Conservation (phyloP, 176 grass and related monocot genomes). For the Phragmites australis region DNA sequence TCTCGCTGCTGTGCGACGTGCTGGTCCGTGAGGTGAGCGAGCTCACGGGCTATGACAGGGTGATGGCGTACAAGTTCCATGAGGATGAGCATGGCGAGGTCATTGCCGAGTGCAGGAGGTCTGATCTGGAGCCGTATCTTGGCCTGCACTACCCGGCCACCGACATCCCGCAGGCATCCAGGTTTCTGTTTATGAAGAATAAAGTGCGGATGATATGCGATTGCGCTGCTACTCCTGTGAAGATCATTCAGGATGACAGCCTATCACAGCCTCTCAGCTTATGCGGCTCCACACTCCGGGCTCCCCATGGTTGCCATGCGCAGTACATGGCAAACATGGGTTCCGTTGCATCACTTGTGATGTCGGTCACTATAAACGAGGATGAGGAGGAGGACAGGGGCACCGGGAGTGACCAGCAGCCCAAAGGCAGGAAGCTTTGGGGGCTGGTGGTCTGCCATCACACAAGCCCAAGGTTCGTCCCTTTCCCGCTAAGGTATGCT, state of each 20-base stretch:
- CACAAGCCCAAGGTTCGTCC: conserved; percentile 73
- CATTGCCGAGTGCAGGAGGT: conserved; percentile 83
- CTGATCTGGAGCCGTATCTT: conserved; percentile 87
- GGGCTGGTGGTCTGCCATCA: conserved; percentile 94
- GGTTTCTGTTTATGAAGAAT: conserved; percentile 98
- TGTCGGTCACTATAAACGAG: conserved; percentile 84
- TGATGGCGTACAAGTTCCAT: conserved; percentile 98
- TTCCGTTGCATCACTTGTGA: conserved; percentile 80
- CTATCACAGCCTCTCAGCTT: conserved; percentile 68
- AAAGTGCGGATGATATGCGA: conserved; percentile 95
- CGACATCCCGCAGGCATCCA: conserved; percentile 83
- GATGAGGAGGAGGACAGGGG: conserved; percentile 62
- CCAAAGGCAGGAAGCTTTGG: conserved; percentile 77
- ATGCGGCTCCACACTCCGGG: conserved; percentile 80
- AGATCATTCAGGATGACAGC: conserved; percentile 75
- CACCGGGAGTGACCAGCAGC: conserved; percentile 47
- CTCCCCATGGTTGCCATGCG: conserved; percentile 85
- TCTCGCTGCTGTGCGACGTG: conserved; percentile 91
- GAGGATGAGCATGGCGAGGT: conserved; percentile 96
- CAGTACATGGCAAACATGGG: conserved; percentile 99
- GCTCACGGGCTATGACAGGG: conserved; percentile 84
- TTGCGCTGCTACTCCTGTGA: conserved; percentile 59
- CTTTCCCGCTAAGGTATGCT: conserved; percentile 92
- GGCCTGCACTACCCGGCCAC: conserved; percentile 97
- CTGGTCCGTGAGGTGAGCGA: conserved; percentile 85